Evolutionary conservation across 495 filamentous ascomycete species (phyloP).

Genomic region (Glonium stellatum): DNA sequence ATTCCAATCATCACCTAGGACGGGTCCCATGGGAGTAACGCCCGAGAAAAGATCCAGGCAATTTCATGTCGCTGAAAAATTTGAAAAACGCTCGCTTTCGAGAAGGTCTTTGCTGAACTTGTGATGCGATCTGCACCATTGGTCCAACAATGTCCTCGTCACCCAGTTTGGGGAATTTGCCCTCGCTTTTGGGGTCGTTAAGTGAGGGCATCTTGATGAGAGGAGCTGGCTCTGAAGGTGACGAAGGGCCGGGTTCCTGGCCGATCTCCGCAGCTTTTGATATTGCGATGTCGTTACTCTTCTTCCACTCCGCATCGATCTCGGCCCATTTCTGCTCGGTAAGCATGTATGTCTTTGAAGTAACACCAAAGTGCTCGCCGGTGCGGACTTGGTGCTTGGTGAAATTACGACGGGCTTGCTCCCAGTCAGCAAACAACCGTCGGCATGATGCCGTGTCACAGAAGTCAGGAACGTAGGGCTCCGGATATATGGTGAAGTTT

Average conservation of each 20-base stretch:
- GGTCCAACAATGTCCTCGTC: slow-evolving; percentile 90
- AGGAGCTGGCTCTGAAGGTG: slow-evolving; percentile 43
- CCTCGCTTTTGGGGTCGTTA: slow-evolving; percentile 56
- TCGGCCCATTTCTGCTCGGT: slow-evolving; percentile 81
- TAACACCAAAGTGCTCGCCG: slow-evolving; percentile 77
- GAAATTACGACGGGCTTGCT: slow-evolving; percentile 70
- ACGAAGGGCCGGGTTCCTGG: slow-evolving; percentile 30
- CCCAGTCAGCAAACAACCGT: slow-evolving; percentile 69
- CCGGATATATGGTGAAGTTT: slow-evolving; percentile 82
- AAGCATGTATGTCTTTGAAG: slow-evolving; percentile 72
- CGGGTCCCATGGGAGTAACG: slow-evolving; percentile 13
- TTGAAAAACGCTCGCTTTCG: slow-evolving; percentile 39
- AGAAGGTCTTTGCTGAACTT: slow-evolving; percentile 27
- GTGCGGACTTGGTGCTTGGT: slow-evolving; percentile 77
- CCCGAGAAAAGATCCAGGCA: slow-evolving; percentile 24
- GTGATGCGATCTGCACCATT: slow-evolving; percentile 59
- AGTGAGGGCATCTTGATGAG: slow-evolving; percentile 56
- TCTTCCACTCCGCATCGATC: slow-evolving; percentile 64
- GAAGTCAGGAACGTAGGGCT: slow-evolving; percentile 63
- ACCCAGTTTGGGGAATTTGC: slow-evolving; percentile 79
- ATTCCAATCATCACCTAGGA: neutral
- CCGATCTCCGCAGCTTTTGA: slow-evolving; percentile 40
- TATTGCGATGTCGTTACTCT: slow-evolving; percentile 53
- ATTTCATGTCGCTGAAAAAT: slow-evolving; percentile 36
- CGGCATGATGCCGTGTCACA: slow-evolving; percentile 56